Base-by-base conservation (phyloP, 371 early-diverging fungal species). In the Dichotomocladium elegans region DNA sequence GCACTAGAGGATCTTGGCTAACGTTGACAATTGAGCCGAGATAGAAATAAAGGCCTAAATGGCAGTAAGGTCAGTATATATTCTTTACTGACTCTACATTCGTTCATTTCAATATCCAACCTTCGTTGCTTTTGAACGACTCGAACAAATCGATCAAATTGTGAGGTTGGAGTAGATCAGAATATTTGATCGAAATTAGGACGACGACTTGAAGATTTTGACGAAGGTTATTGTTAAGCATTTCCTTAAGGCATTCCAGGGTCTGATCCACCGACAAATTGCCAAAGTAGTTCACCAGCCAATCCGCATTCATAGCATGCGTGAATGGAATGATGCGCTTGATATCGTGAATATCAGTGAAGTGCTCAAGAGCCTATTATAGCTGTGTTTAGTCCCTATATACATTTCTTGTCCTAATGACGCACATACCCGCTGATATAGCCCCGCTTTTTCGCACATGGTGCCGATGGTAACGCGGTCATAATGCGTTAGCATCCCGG, bases 361-460 rank as follows among this genome's bases (percentile, higher is more conserved):
- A 98, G 68, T 97, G 93, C 72, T 98, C 99, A 51, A 98, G 80
- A 1, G 98, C 98, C 77, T 82, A n/a, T n/a, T n/a, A n/a, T n/a
- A n/a, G n/a, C n/a, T n/a, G n/a, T n/a, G n/a, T n/a, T n/a, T n/a
- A n/a, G n/a, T n/a, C n/a, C n/a, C n/a, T n/a, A n/a, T n/a, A n/a
- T n/a, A n/a, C n/a, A n/a, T n/a, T n/a, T n/a, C n/a, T n/a, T 25
- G 1, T 34, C 2, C 0, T 14, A 4, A 30, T 29, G 8, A 11
- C 34, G 28, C n/a, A 62, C 74, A 47, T 60, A 82, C 87, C 34
- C 96, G 79, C 77, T 97, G 97, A 65, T 87, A 93, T 41, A 98
- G 77, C 8, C 96, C 95, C 26, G 97, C 96, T 78, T 95, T 95
- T 69, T 98, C 99, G 63, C 97, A 98, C 51, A 97, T 85, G 47